Evolutionary conservation across 306 rosid species (phyloP).

Genomic region (Cicer yamashitae): DNA sequence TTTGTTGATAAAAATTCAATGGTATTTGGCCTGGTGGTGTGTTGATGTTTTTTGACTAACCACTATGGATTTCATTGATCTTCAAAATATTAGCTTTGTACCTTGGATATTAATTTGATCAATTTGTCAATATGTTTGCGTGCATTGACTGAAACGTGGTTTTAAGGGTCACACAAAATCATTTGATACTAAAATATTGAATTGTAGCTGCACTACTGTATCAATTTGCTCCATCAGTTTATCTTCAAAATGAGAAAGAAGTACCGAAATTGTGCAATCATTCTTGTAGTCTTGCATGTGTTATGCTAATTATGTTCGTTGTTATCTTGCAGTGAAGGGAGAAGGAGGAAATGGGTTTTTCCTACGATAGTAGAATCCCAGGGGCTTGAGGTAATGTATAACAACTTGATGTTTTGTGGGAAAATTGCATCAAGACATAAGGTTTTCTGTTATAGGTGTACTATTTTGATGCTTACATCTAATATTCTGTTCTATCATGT

Average conservation of each 20-base stretch:
- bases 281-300: constrained; percentile 16
- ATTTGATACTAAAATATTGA: constrained; percentile 12
- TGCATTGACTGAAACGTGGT: constrained; percentile 15
- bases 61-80: constrained; percentile 15
- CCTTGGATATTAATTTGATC: neutral
- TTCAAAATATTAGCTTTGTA: constrained; percentile 12
- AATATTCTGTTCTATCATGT: neutral
- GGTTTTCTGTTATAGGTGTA: constrained; percentile 29
- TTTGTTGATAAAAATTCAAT: constrained; percentile 30
- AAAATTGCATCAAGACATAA: neutral
- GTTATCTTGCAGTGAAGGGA: constrained; percentile 83
- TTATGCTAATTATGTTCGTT: constrained; percentile 44
- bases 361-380: constrained; percentile 67
- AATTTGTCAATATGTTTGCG: neutral
- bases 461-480: constrained; percentile 20
- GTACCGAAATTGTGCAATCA: neutral
- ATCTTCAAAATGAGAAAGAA: constrained; percentile 29
- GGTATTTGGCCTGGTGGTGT: constrained; percentile 15
- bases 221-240: constrained; percentile 21
- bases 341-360: constrained; percentile 91
- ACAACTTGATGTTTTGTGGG: constrained; percentile 20
- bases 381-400: constrained; percentile 58
- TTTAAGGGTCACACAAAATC: constrained; percentile 35
- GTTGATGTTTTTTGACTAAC: neutral
- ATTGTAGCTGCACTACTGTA: constrained; percentile 23